phyloP scores from a whole-genome alignment of 2,329 filamentous ascomycete genomes.

The Onygena corvina region DNA sequence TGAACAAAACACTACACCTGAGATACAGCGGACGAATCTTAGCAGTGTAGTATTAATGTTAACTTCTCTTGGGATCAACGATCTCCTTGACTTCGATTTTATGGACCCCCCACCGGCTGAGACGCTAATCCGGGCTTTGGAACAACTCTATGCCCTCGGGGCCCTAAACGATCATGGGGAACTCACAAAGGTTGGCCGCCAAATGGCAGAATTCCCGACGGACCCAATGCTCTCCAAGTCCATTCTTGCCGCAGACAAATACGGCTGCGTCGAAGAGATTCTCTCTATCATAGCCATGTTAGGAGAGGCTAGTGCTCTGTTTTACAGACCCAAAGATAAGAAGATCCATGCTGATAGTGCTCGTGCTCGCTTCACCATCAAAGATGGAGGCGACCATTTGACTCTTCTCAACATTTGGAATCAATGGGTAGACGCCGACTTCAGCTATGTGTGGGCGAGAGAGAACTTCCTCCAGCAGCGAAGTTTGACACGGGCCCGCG shows the following conservation, averaged over 20 bases:
- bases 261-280: conserved; percentile 87
- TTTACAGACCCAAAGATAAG: conserved; percentile 93
- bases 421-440: conserved; percentile 89
- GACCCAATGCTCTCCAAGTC: conserved; percentile 86
- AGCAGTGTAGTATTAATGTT: conserved; percentile 72
- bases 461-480: conserved; percentile 93
- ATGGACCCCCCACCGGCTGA: conserved; percentile 88
- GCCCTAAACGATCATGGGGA: conserved; percentile 80
- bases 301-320: conserved; percentile 73
- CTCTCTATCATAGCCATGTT: conserved; percentile 92
- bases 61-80: conserved; percentile 82
- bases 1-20: conserved; percentile 80
- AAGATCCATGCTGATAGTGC: conserved; percentile 92
- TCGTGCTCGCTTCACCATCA: conserved; percentile 73
- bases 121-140: conserved; percentile 74
- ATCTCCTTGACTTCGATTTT: conserved; percentile 88
- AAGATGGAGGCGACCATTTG: conserved; percentile 81
- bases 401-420: conserved; percentile 89
- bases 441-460: conserved; percentile 70
- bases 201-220: conserved; percentile 91
- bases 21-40: conserved; percentile 84
- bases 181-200: conserved; percentile 77
- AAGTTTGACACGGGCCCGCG: conserved; percentile 73
- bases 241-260: conserved; percentile 75
- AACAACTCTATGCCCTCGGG: conserved; percentile 82